A percentile compares a stretch with the other conserved stretches of the same genome.
Conservation (phyloP, 768 basidiomycete species). For the Dendrothele bispora region DNA sequence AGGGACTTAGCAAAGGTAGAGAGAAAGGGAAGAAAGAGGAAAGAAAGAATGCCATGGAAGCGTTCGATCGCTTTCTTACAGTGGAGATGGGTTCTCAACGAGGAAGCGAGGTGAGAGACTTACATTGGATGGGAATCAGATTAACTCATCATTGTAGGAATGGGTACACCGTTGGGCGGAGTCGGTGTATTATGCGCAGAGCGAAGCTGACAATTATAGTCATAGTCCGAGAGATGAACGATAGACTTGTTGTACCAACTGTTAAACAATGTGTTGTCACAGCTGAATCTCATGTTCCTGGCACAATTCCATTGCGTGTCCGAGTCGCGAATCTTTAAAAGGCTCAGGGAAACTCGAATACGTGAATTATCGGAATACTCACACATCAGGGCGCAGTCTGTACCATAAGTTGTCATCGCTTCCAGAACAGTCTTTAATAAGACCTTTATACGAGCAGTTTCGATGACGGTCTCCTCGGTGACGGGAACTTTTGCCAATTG, state of each 20-base stretch:
- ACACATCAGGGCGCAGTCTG: slow-evolving; percentile 1
- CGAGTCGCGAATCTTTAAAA: too few species aligned
- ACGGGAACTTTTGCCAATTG: background rate
- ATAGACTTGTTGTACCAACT: background rate
- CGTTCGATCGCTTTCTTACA: slow-evolving; percentile 57
- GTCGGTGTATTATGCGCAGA: slow-evolving; percentile 11
- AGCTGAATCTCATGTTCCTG: too few species aligned
- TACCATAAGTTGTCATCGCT: slow-evolving; percentile 1
- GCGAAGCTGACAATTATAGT: background rate
- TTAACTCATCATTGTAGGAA: slow-evolving; percentile 1
- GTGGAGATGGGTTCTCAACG: slow-evolving; percentile 37
- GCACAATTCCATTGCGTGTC: too few species aligned
- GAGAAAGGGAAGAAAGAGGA: slow-evolving; percentile 46
- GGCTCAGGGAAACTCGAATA: too few species aligned
- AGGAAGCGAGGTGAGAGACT: slow-evolving; percentile 20
- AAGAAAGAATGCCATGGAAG: slow-evolving; percentile 51
- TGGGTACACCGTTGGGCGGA: slow-evolving; percentile 34
- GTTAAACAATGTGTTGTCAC: background rate
- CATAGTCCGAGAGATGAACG: background rate
- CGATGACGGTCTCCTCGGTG: background rate
- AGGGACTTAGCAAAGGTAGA: slow-evolving; percentile 36
- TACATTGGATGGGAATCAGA: background rate
- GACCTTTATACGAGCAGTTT: background rate
- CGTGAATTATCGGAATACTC: too few species aligned
- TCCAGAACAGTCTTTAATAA: background rate